Conservation (phyloP, 306 rosid species). For the Morella rubra region DNA sequence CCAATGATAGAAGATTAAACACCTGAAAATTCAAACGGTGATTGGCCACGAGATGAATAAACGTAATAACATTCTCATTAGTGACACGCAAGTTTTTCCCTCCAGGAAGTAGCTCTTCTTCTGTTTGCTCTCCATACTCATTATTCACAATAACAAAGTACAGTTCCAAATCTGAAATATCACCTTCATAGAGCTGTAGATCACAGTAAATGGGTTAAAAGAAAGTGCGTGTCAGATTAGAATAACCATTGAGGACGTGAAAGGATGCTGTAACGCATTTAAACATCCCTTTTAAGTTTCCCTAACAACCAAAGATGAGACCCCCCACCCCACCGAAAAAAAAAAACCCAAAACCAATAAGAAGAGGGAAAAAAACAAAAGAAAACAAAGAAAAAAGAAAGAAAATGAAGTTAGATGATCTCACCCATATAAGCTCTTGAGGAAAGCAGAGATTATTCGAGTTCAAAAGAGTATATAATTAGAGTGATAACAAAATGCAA, state of each 20-base stretch:
- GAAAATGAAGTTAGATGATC: not conserved
- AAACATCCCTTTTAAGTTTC: not conserved
- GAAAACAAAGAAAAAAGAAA: not conserved
- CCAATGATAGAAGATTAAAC: constrained; percentile 23
- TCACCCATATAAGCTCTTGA: not conserved
- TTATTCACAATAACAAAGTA: constrained; percentile 91
- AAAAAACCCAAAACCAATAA: too few species aligned
- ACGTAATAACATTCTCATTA: constrained; percentile 85
- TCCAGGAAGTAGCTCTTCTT: constrained; percentile 87
- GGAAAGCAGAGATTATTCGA: not conserved
- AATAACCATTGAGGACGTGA: not conserved
- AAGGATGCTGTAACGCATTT: not conserved
- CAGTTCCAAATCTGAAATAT: constrained; percentile 76
- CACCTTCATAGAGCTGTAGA: constrained; percentile 74
- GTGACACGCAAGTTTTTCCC: constrained; percentile 78
- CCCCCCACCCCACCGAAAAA: not conserved
- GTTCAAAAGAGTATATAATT: not conserved
- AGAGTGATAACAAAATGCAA: not conserved
- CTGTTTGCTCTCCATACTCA: constrained; percentile 96
- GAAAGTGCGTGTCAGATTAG: not conserved
- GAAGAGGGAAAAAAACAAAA: too few species aligned
- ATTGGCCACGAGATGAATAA: constrained; percentile 95
- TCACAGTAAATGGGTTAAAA: constrained; percentile 24
- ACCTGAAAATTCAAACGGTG: constrained; percentile 99
- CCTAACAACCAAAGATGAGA: not conserved